A percentile compares a stretch with the other conserved stretches of the same genome.
Evolutionary conservation across 2,329 filamentous ascomycete genomes (phyloP).

Genomic region (Alternaria ventricosa): DNA sequence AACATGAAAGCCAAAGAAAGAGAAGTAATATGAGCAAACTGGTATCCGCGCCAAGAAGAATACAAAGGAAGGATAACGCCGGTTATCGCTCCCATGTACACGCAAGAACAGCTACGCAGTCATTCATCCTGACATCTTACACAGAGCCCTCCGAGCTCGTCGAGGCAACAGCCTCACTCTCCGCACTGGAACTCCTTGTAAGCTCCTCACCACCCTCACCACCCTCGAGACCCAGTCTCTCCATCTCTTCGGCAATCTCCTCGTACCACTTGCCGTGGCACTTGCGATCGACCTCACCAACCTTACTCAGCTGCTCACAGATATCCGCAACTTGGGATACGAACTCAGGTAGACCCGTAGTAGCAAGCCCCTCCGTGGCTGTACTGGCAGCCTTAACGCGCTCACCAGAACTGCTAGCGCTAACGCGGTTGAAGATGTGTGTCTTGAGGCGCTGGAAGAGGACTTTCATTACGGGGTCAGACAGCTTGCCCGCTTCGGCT

Average conservation of each 20-base stretch:
- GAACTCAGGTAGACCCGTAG: constrained; percentile 75
- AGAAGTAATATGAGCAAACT: background rate
- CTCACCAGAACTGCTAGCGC: constrained; percentile 71
- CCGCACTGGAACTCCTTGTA: constrained; percentile 31
- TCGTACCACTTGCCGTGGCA: constrained; percentile 76
- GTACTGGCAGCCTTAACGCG: constrained; percentile 72
- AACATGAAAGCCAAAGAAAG: background rate
- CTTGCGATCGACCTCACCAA: constrained; percentile 71
- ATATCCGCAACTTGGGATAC: constrained; percentile 72
- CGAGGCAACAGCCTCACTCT: constrained; percentile 22
- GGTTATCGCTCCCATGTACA: background rate
- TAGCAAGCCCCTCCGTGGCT: constrained; percentile 72
- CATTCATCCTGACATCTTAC: background rate
- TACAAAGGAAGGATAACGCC: background rate
- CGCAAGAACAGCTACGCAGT: background rate
- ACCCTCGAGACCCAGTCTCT: constrained; percentile 42
- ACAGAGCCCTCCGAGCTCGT: background rate
- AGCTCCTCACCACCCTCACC: constrained; percentile 40
- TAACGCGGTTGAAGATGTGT: constrained; percentile 70
- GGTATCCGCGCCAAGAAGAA: background rate
- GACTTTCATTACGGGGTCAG: constrained; percentile 70
- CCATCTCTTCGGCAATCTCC: constrained; percentile 64
- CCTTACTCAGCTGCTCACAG: constrained; percentile 69
- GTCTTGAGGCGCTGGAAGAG: constrained; percentile 71
- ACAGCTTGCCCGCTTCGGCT: constrained; percentile 57